Percentiles rank a stretch among this genome's conserved stretches.
These are phyloP conservation scores for Microsporum canis DNA, from an alignment of 2,329 filamentous ascomycete species.

Conservation along the genomic window DNA sequence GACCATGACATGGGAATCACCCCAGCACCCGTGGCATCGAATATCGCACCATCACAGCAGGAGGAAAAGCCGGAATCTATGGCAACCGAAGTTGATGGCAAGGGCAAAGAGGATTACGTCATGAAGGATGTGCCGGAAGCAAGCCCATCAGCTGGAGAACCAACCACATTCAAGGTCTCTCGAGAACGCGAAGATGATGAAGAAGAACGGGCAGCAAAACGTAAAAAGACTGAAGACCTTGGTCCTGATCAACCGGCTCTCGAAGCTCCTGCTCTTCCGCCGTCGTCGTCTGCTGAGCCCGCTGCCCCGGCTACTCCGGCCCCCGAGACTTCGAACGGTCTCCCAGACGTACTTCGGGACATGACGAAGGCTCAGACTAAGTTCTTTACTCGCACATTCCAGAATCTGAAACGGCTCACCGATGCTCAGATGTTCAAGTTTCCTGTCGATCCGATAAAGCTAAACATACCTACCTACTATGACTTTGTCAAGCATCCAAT, in stretches of 20 bases:
- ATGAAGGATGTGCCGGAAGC: conserved; percentile 33
- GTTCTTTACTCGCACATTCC: conserved; percentile 30
- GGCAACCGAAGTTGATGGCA: neutral
- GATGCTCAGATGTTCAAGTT: conserved; percentile 63
- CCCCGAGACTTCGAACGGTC: conserved; percentile 22
- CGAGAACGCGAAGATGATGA: conserved; percentile 67
- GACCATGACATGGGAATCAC: neutral
- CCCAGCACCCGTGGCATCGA: neutral
- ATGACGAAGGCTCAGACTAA: conserved; percentile 36
- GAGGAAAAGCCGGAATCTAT: neutral
- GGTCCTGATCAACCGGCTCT: conserved; percentile 33
- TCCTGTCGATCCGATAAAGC: conserved; percentile 64
- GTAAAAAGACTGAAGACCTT: conserved; percentile 59
- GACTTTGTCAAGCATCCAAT: conserved; percentile 64
- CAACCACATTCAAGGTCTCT: conserved; percentile 48
- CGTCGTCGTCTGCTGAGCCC: conserved; percentile 22
- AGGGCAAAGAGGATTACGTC: conserved; percentile 32
- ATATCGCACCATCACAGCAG: neutral
- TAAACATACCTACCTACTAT: conserved; percentile 65
- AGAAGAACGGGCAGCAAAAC: conserved; percentile 61
- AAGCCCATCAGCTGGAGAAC: conserved; percentile 21
- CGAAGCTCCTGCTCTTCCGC: conserved; percentile 36
- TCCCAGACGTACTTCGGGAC: conserved; percentile 12
- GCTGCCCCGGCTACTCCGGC: conserved; percentile 28
- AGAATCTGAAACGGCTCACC: conserved; percentile 67